phyloP scores from a whole-genome alignment of 768 basidiomycete species.

The Auricularia auricula-judae region DNA sequence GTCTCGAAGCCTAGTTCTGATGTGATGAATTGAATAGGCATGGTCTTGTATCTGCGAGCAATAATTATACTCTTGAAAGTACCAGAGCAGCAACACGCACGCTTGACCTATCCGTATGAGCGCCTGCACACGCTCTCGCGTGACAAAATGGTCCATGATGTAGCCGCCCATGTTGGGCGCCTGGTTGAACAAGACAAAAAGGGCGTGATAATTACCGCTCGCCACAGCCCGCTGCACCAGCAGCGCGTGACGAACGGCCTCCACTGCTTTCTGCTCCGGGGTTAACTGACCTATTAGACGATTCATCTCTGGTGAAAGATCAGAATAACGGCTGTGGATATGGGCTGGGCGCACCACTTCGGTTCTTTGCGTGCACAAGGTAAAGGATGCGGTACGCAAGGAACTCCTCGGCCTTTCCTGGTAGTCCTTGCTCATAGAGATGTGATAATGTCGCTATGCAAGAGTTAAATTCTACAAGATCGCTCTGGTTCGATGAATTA shows the following conservation, averaged over 20 bases:
- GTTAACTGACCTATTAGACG: conserved; percentile 96
- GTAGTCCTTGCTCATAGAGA: conserved; percentile 88
- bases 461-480: conserved; percentile 98
- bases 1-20: conserved; percentile 79
- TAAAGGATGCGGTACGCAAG: conserved; percentile 96
- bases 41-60: conserved; percentile 59
- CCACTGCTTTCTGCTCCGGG: conserved; percentile 70
- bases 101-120: conserved; percentile 86
- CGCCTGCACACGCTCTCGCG: conserved; percentile 78
- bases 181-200: conserved; percentile 73
- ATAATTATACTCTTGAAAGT: neutral
- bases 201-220: conserved; percentile 86
- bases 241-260: conserved; percentile 80
- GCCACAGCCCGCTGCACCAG: conserved; percentile 80
- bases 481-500: conserved; percentile 44
- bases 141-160: conserved; percentile 98
- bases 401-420: conserved; percentile 91
- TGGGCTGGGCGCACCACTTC: conserved; percentile 57
- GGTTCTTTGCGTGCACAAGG: conserved; percentile 86
- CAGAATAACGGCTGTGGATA: neutral
- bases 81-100: conserved; percentile 37
- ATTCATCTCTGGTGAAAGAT: conserved; percentile 64
- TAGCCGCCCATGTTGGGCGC: conserved; percentile 97
- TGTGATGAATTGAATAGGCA: conserved; percentile 68
- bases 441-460: conserved; percentile 85